A percentile compares a stretch with the other conserved stretches of the same genome.
Evolutionary conservation across 192 early-diverging fungal species (phyloP).

Genomic region (Rhizophagus sp.): DNA sequence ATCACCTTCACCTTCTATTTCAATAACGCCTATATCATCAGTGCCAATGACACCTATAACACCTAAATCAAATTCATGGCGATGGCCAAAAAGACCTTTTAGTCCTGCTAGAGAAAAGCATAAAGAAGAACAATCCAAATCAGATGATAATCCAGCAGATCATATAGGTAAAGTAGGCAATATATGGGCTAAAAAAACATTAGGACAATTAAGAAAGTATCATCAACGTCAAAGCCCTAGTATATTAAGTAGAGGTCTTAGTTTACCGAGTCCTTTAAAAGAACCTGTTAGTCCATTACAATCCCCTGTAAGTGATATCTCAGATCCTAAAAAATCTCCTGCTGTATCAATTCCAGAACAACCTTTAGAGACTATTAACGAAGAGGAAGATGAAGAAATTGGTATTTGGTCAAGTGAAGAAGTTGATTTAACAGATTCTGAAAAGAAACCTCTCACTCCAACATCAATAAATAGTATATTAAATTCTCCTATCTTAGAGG

Average conservation of each 20-base stretch:
- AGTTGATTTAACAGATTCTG: conserved; percentile 29
- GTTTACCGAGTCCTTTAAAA: conserved; percentile 24
- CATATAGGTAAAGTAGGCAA: conserved; percentile 32
- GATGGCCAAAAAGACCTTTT: conserved; percentile 32
- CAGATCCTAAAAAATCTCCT: conserved; percentile 19
- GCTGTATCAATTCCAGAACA: not conserved
- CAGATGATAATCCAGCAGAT: conserved; percentile 22
- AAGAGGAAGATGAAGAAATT: conserved; percentile 32
- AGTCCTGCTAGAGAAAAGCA: conserved; percentile 26
- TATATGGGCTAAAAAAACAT: conserved; percentile 30
- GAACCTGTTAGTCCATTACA: conserved; percentile 8
- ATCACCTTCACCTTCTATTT: conserved; percentile 4
- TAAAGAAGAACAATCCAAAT: not conserved
- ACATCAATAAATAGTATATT: not conserved
- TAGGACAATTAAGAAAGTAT: conserved; percentile 32
- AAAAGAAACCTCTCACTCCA: not conserved
- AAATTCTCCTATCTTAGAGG: conserved; percentile 16
- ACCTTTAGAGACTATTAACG: conserved; percentile 21
- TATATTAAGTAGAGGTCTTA: conserved; percentile 26
- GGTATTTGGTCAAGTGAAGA: conserved; percentile 33
- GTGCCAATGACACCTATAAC: not conserved
- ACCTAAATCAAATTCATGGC: conserved; percentile 17
- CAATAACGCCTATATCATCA: not conserved
- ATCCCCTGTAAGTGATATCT: conserved; percentile 24
- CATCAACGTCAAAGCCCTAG: conserved; percentile 31